Base-by-base conservation (phyloP, 768 basidiomycete species). In the Leccinum arenicola region DNA sequence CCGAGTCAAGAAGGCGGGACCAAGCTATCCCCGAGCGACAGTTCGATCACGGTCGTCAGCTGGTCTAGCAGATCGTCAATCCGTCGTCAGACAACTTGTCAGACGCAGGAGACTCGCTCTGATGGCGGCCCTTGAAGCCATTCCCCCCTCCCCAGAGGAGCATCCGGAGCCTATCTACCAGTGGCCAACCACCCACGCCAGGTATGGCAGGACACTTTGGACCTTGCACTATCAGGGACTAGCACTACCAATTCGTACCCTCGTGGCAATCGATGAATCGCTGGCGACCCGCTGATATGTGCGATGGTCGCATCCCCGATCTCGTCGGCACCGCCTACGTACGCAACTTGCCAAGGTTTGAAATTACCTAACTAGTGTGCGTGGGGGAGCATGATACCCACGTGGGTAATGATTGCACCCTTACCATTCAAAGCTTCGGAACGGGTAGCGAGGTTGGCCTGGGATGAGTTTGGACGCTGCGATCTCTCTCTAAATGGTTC, bases 181-280 rank as follows among this genome's bases (percentile, higher is more conserved):
- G 6, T 23, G 25, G 10, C 19, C 43, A n/a, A n/a, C 19, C 12
- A 11, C 57, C 65, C 58, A 63, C 49, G 50, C 53, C 36, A 45
- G 54, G 56, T 55, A 55, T 38, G 52, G 52, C 12, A 36, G 48
- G 45, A 50, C 36, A 61, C 17, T 50, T 60, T 38, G 38, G 43
- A 54, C 36, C 40, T 65, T 55, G 54, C 45, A 55, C 48, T 38
- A 23, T 48, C 62, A 67, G 65, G 64, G 47, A 65, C 64, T 47
- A 6, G 38, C 27, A 58, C 33, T 27, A 23, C 21, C 23, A 49
- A 10, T 45, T 48, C 40, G 47, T 50, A 25, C 49, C 64, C 66
- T 69, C 67, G 66, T 69, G 64, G 67, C 21, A 29, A 66, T 58
- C 54, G 58, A 68, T 50, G 64, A 31, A 59, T 38, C 55, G 58